These are phyloP conservation scores for Mucor mucedo DNA, from an alignment of 371 early-diverging fungal genomes.

Conservation along the genomic window DNA sequence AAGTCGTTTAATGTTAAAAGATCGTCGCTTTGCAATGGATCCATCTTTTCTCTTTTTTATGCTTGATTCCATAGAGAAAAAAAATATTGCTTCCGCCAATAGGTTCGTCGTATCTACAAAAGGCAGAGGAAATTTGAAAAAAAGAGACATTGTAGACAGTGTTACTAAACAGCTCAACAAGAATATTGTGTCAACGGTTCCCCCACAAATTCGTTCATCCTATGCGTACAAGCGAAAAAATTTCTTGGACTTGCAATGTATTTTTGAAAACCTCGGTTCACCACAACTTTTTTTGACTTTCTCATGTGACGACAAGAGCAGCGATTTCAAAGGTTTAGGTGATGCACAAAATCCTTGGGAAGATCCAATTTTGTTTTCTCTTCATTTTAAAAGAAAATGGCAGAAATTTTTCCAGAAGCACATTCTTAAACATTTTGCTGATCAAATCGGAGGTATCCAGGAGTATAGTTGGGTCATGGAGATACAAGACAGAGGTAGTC, in stretches of 20 bases:
- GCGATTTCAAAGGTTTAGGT: neutral
- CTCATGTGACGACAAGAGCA: conserved; percentile 4
- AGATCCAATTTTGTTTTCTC: conserved; percentile 5
- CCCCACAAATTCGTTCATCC: neutral
- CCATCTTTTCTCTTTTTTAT: conserved; percentile 5
- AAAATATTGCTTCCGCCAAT: conserved; percentile 2
- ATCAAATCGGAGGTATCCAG: conserved; percentile 8
- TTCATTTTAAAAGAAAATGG: conserved; percentile 16
- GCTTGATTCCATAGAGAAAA: conserved; percentile 4
- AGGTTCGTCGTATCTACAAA: too few relatives aligned
- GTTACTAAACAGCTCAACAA: neutral
- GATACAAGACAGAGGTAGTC: conserved; percentile 1
- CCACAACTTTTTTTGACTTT: conserved; percentile 20
- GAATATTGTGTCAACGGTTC: neutral
- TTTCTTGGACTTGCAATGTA: neutral
- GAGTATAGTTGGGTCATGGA: conserved; percentile 7
- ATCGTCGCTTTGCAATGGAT: conserved; percentile 14
- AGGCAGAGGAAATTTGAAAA: neutral
- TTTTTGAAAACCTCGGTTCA: neutral
- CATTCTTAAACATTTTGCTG: neutral
- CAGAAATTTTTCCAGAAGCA: conserved; percentile 2
- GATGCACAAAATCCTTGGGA: conserved; percentile 5
- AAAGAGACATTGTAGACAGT: neutral
- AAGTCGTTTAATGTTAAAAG: neutral
- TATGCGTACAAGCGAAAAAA: conserved; percentile 13